phyloP scores from a whole-genome alignment of 2,329 filamentous ascomycete species.

The Cadophora gregata region DNA sequence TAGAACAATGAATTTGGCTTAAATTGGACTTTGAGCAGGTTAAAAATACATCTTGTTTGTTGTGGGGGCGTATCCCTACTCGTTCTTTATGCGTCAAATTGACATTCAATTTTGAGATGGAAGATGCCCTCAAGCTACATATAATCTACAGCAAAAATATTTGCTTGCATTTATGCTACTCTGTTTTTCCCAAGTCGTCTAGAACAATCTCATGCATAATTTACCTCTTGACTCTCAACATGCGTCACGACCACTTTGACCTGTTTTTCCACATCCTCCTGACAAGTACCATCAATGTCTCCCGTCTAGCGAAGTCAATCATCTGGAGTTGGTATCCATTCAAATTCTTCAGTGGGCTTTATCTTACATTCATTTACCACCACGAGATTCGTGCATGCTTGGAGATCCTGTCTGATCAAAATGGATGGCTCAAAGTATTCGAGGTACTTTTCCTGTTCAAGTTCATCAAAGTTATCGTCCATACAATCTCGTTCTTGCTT shows the following conservation, averaged over 20 bases:
- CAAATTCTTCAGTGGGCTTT: constrained; percentile 2
- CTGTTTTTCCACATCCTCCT: background rate
- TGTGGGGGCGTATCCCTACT: background rate
- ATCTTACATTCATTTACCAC: background rate
- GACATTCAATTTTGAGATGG: background rate
- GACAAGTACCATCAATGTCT: constrained; percentile 2
- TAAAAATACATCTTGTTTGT: background rate
- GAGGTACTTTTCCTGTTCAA: constrained; percentile 32
- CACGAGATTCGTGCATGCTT: background rate
- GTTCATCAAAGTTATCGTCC: constrained; percentile 32
- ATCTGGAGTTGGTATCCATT: constrained; percentile 9
- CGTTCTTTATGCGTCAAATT: background rate
- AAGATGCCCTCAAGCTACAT: background rate
- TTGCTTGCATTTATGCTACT: background rate
- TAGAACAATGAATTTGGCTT: background rate
- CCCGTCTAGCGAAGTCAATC: background rate
- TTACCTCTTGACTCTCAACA: background rate
- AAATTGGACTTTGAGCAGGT: background rate
- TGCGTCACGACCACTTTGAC: constrained; percentile 1
- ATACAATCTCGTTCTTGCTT: constrained; percentile 31
- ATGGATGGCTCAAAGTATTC: constrained; percentile 15
- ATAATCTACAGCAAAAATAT: background rate
- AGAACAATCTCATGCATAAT: background rate
- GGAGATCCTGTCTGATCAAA: background rate
- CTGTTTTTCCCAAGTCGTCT: background rate